A percentile compares a stretch with the other conserved stretches of the same genome.
These are phyloP conservation scores for Lactifluus piperatus DNA, from an alignment of 768 basidiomycete genomes.

Conservation along the genomic window DNA sequence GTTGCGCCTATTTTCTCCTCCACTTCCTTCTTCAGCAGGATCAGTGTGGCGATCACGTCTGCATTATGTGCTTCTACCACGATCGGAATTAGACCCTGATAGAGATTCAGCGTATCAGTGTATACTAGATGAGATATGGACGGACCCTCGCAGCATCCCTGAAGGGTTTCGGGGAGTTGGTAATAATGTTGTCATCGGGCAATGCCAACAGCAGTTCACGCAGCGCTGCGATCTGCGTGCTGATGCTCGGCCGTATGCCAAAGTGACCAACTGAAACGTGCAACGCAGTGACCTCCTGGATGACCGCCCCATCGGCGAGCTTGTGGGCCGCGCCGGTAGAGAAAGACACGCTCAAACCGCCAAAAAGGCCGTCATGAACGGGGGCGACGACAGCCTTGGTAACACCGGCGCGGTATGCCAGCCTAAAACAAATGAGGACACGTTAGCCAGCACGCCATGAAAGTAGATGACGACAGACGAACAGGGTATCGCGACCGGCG, in stretches of 20 bases:
- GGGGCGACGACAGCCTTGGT: slow-evolving; percentile 62
- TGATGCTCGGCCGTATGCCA: slow-evolving; percentile 42
- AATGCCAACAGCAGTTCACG: slow-evolving; percentile 38
- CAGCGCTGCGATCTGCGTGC: slow-evolving; percentile 59
- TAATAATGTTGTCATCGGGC: slow-evolving; percentile 24
- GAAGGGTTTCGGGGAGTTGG: slow-evolving; percentile 36
- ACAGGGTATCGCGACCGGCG: slow-evolving; percentile 50
- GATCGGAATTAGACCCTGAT: slow-evolving; percentile 47
- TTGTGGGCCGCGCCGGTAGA: slow-evolving; percentile 48
- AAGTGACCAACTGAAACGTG: slow-evolving; percentile 53
- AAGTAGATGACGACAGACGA: slow-evolving; percentile 17
- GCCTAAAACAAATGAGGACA: slow-evolving; percentile 30
- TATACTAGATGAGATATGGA: background rate
- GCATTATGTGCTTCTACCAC: slow-evolving; percentile 57
- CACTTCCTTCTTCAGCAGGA: slow-evolving; percentile 55
- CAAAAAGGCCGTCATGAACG: slow-evolving; percentile 42
- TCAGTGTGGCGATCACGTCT: slow-evolving; percentile 59
- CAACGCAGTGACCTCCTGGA: slow-evolving; percentile 55
- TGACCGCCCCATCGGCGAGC: slow-evolving; percentile 53
- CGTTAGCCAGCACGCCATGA: slow-evolving; percentile 4
- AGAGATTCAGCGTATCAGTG: background rate
- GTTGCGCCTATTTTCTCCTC: slow-evolving; percentile 34
- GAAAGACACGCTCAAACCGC: slow-evolving; percentile 57
- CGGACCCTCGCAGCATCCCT: slow-evolving; percentile 38
- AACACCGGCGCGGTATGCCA: slow-evolving; percentile 69